Evolutionary conservation across 176 grass and related monocot genomes (phyloP), one percentile per base, ranked within the genome.

Genomic region (Phragmites australis): DNA sequence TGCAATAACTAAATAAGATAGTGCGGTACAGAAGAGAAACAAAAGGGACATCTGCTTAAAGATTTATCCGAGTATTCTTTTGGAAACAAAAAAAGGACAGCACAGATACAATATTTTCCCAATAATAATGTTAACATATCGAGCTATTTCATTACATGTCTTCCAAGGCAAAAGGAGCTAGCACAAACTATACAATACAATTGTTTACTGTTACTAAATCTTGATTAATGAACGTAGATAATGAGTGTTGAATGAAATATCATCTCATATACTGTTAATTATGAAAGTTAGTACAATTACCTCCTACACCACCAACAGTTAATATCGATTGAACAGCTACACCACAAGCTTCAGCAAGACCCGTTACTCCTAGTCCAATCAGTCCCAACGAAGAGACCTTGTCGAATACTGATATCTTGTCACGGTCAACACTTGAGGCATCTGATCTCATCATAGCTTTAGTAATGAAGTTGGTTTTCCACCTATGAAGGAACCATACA

Each of bases 261-360:
- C 11, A 50, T 61, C 48, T 48, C 32, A 21, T 21, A 43, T 30
- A 50, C 31, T 58, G 53, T 70, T 82, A 27, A 18, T 68, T 51
- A 82, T 39, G 30, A 59, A 6, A 82, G 51, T 65, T 71, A 68
- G 0, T 54, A 72, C 3, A 66, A 66, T 81, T 98, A 98, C 96
- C 92, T 98, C 96, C 96, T 53, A 98, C 86, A 69, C 96, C 96
- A 83, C 96, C 96, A 89, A 98, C 92, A 83, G 96, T 98, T 75
- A 98, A 74, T 80, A 98, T 91, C 60, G 96, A 98, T 80, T 98
- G 96, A 73, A 93, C 86, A 78, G 96, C 88, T 53, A 98, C 52
- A 34, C 92, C 92, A 84, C 86, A 91, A 75, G 92, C 88, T 68
- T 98, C 96, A 70, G 96, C 96, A 76, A 98, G 65, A 67, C 81